Conservation (phyloP, 2,329 filamentous ascomycete genomes). For the Ophiostoma perfectum region DNA sequence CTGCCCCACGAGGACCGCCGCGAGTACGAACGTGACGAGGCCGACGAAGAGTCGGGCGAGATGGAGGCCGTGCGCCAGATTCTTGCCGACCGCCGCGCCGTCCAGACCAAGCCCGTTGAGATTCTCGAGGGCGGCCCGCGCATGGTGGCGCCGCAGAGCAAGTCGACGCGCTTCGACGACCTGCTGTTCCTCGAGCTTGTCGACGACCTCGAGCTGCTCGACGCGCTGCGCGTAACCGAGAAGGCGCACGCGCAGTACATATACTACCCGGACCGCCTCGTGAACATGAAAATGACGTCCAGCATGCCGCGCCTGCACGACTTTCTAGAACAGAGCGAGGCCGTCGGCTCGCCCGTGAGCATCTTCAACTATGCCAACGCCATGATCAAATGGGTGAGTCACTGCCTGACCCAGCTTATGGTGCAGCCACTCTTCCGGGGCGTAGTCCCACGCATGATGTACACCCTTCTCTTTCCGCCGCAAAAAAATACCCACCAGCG, state of each 20-base stretch:
- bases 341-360: conserved; percentile 29
- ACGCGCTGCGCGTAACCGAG: conserved; percentile 52
- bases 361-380: conserved; percentile 2
- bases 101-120: not conserved
- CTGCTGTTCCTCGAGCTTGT: conserved; percentile 67
- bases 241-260: conserved; percentile 59
- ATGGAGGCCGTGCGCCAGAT: conserved; percentile 14
- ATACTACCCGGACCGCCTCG: conserved; percentile 81
- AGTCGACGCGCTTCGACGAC: conserved; percentile 49
- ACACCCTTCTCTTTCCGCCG: conserved; percentile 13
- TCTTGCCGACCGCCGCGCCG: conserved; percentile 5
- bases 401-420: not conserved
- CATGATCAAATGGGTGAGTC: conserved; percentile 10
- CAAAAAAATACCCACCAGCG: conserved; percentile 1
- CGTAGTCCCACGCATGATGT: conserved; percentile 14
- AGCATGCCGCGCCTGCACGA: conserved; percentile 11
- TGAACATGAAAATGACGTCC: conserved; percentile 42
- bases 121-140: conserved; percentile 81
- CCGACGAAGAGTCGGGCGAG: conserved; percentile 1
- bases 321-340: conserved; percentile 14
- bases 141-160: conserved; percentile 56
- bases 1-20: not conserved
- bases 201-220: conserved; percentile 25
- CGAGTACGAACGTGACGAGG: not conserved
- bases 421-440: conserved; percentile 52